Evolutionary conservation across 331 rosid species (phyloP).

Genomic region (Quercus phellos): DNA sequence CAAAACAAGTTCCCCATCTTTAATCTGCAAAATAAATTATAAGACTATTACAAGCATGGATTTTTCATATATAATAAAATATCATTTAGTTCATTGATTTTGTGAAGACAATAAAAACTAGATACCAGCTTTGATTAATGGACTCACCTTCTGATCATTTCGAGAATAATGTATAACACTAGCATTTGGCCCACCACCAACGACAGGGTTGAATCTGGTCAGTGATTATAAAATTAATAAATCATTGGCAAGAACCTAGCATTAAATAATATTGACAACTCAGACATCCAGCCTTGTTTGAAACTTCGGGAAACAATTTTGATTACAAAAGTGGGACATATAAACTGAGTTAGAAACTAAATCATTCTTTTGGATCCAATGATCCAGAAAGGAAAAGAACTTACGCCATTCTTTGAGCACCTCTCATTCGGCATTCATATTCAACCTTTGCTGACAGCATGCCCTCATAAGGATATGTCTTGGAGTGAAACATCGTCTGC

Average conservation of each 20-base stretch:
- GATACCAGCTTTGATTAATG: background rate
- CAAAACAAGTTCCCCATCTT: constrained; percentile 84
- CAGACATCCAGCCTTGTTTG: constrained; percentile 20
- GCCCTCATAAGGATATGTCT: constrained; percentile 58
- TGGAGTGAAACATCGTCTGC: constrained; percentile 86
- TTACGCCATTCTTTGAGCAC: constrained; percentile 93
- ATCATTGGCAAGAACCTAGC: constrained; percentile 7
- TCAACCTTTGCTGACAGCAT: constrained; percentile 80
- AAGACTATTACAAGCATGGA: constrained; percentile 6
- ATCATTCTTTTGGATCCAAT: constrained; percentile 9
- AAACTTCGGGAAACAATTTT: constrained; percentile 6
- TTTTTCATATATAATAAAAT: background rate
- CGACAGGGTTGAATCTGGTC: constrained; percentile 88
- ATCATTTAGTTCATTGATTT: background rate
- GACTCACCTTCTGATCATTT: constrained; percentile 81
- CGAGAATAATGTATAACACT: constrained; percentile 84
- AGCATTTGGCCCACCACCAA: constrained; percentile 91
- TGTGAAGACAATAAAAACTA: background rate
- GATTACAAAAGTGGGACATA: constrained; percentile 12
- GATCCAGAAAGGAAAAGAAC: constrained; percentile 30
- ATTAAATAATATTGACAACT: constrained; percentile 4
- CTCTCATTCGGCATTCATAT: constrained; percentile 92
- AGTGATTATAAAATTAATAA: constrained; percentile 14
- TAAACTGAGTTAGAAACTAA: constrained; percentile 1
- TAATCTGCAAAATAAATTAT: constrained; percentile 49